Base-by-base conservation (phyloP, 805 yeast genomes). In the Myxozyma neglecta region DNA sequence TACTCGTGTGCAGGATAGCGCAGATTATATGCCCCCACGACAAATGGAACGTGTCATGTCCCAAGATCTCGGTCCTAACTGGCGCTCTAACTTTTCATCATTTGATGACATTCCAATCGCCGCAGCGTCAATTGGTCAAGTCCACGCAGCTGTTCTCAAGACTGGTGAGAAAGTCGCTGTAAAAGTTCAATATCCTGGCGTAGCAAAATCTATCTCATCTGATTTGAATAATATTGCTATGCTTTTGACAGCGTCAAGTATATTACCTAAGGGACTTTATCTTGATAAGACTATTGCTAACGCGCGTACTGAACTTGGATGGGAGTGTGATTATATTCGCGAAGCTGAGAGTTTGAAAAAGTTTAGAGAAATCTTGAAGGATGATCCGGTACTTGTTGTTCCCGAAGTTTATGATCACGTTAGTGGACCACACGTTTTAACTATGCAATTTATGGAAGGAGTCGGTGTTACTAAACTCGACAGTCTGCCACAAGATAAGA, bases 71-170 rank as follows among this genome's bases (percentile, higher is more conserved):
- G 97, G 98, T 13, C 77, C 76, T 8, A 79, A 83, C 61, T 94
- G 99, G 99, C 81, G 89, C 64, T 72, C 77, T 4, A 80, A 85
- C 42, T 94, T 90, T 72, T 76, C 86, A 10, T 77, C 83, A 1
- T 94, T 94, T 74, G 90, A 90, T 59, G 94, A 89, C 67, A 80
- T 87, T 24, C 99, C 99, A 5, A 84, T 94, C 59, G 98, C 98
- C 0, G 97, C 99, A 1, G 97, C 99, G 0, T 90, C 97, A 5
- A 94, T 94, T 67, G 97, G 98, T 1, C 98, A 94, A 75, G 98
- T 94, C 6, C 99, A 94, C 74, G 81, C 79, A 42, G 99, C 97
- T 1, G 84, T 83, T 20, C 66, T 77, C 35, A 56, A 55, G 1
- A 46, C 50, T 16, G 69, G 69, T 8, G 54, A 55, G 16, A 34